phyloP scores from a whole-genome alignment of 805 yeast genomes.

The Kazachstania martiniae region DNA sequence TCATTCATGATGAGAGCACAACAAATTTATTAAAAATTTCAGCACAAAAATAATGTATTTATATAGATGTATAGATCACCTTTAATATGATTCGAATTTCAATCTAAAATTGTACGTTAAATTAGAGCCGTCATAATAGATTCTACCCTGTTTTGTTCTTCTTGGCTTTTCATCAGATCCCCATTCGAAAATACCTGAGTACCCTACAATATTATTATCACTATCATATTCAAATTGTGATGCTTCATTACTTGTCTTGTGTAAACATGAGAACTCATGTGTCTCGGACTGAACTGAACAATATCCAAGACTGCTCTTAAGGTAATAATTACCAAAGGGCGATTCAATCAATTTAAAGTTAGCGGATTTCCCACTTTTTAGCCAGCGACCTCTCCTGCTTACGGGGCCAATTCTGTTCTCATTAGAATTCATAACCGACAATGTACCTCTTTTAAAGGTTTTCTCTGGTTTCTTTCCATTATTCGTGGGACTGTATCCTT shows the following conservation, averaged over 20 bases:
- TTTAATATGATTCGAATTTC: constrained; percentile 2
- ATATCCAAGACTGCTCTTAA: constrained; percentile 61
- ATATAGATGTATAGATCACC: background rate
- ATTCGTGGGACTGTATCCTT: constrained; percentile 32
- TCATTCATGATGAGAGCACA: constrained; percentile 5
- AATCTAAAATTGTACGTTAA: constrained; percentile 19
- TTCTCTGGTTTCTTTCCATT: constrained; percentile 6
- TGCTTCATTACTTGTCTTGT: constrained; percentile 25
- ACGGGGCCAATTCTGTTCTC: constrained; percentile 35
- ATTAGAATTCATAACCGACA: constrained; percentile 27
- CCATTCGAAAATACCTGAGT: constrained; percentile 57
- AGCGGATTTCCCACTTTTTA: constrained; percentile 74
- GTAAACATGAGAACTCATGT: constrained; percentile 26
- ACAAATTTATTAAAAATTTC: constrained; percentile 2
- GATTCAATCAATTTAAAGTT: constrained; percentile 48
- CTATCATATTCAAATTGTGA: constrained; percentile 47
- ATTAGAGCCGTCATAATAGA: constrained; percentile 32
- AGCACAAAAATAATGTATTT: background rate
- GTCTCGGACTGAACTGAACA: constrained; percentile 40
- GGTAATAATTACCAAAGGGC: constrained; percentile 60
- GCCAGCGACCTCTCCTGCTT: constrained; percentile 82
- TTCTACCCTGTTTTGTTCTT: constrained; percentile 36
- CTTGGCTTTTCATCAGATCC: constrained; percentile 38
- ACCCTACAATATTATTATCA: constrained; percentile 36
- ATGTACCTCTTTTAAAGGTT: constrained; percentile 22